Evolutionary conservation across 176 grass and related monocot genomes (phyloP).

Genomic region (Melocanna baccifera): DNA sequence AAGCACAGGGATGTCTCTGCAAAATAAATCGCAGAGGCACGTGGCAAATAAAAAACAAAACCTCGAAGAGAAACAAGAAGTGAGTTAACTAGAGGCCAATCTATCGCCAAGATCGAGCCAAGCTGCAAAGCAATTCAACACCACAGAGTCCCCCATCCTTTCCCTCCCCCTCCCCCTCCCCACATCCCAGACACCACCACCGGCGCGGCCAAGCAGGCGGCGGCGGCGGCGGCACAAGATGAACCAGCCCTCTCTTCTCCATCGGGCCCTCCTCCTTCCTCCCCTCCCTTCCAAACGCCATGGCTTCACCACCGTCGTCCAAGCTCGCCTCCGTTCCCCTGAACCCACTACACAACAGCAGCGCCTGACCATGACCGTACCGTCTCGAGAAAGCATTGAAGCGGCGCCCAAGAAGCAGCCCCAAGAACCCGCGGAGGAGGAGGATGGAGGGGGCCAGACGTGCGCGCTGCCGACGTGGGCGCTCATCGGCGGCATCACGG

Average conservation of each 20-base stretch:
- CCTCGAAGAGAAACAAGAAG: not conserved
- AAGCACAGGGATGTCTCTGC: no score
- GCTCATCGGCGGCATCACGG: conserved; percentile 67
- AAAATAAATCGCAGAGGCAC: no score
- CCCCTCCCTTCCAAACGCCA: not conserved
- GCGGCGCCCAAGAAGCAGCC: not conserved
- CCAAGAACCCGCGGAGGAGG: not conserved
- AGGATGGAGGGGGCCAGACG: not conserved
- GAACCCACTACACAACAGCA: not conserved
- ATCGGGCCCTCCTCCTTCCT: not conserved
- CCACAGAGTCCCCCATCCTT: not conserved
- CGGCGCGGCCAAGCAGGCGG: not conserved
- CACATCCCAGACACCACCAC: not conserved
- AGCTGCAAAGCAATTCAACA: not conserved
- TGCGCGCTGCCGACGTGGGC: conserved; percentile 60
- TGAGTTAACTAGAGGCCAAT: not conserved
- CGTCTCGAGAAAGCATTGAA: not conserved
- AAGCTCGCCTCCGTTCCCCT: conserved; percentile 11
- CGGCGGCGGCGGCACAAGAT: not conserved
- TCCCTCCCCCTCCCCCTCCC: not conserved
- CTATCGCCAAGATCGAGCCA: not conserved
- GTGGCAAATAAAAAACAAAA: no score
- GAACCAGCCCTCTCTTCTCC: conserved; percentile 35
- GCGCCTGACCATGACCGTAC: not conserved
- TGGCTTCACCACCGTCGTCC: not conserved